Base-by-base conservation (phyloP, 352 stramenopile genomes). In the Phytophthora syringae region DNA sequence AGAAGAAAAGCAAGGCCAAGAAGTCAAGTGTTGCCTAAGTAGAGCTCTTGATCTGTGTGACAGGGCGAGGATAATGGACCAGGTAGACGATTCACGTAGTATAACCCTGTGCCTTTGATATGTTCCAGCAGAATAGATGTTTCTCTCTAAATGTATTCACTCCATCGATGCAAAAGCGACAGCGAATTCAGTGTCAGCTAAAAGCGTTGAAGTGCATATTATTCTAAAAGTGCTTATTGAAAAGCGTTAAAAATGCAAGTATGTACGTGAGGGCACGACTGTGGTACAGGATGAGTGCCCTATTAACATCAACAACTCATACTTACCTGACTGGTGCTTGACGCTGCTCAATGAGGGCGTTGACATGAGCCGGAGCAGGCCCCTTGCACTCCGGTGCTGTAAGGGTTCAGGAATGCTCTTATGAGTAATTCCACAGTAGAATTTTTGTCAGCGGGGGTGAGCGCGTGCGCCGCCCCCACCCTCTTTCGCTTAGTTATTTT, bases 251-350 rank as follows among this genome's bases (percentile, higher is more conserved):
- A 27, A 53, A 42, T 25, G 13, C 13, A 20, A 24, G 37, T 22
- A 20, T 57, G 34, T 47, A 5, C 34, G 50, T 57, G 21, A 47
- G 50, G 50, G 32, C 4, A 2, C 3, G 1, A 6, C 12, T 7
- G 2, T 0, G 10, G 12, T 47, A 57, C 12, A 57, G 3, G 34
- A 2, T 9, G 0, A 3, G 2, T 15, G 36, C 30, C 16, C 5
- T 9, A 25, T 15, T 52, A 30, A 2, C 24, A 52, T 25, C 40
- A 7, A 0, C 47, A 78, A 82, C 0, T 80, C 83, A 92, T 92
- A 90, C 80, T 92, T 92, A 90, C 84, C 80, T 90, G 82, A 93
- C 82, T 90, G 84, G 84, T 92, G 80, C 76, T 89, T 76, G 82
- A 85, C 78, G 70, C 51, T 84, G 80, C 87, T 93, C 85, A 89